Base-by-base conservation (phyloP, 129 eudicot genomes). In the Saussurea involucrata region DNA sequence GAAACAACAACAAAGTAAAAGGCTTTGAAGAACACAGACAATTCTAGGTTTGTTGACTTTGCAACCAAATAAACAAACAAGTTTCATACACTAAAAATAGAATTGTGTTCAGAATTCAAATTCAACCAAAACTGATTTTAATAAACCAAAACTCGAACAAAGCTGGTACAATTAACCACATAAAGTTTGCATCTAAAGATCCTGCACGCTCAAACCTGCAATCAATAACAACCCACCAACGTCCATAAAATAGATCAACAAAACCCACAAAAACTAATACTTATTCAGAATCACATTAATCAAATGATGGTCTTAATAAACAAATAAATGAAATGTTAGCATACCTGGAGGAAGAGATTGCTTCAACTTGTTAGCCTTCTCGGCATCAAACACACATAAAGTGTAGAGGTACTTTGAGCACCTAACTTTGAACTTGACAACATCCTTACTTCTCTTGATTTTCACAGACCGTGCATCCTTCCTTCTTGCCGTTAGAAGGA, bases 261-360 rank as follows among this genome's bases (percentile, higher is more conserved):
- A 27, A 27, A 27, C 29, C 1, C 29, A 27, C 29, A n/a, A 46
- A 46, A 46, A n/a, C 20, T 15, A 49, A 49, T 0, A 2, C 8
- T 53, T 53, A 13, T 18, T 6, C 9, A n/a, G 1, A 53, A 53
- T 53, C 22, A 4, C n/a, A 53, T 0, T 17, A 53, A 53, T 53
- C 8, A 5, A 53, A 53, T 17, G 61, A 17, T 17, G 61, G 24
- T 53, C n/a, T n/a, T 53, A 5, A 53, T 53, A n/a, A 53, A 5
- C 8, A 17, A 17, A 49, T 49, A 12, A 63, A 8, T n/a, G 42
- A 63, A 74, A 58, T 7, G 65, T 20, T 8, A 2, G 12, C 15
- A 58, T 24, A 65, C 80, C 80, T 66, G 80, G 80, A 34, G 80
- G 80, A 42, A 76, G 80, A 36, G 80, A 76, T 42, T 76, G 80